A percentile compares a stretch with the other conserved stretches of the same genome.
These are phyloP conservation scores for Arthrobotrys conoides DNA, from an alignment of 2,329 filamentous ascomycete species.

Conservation along the genomic window DNA sequence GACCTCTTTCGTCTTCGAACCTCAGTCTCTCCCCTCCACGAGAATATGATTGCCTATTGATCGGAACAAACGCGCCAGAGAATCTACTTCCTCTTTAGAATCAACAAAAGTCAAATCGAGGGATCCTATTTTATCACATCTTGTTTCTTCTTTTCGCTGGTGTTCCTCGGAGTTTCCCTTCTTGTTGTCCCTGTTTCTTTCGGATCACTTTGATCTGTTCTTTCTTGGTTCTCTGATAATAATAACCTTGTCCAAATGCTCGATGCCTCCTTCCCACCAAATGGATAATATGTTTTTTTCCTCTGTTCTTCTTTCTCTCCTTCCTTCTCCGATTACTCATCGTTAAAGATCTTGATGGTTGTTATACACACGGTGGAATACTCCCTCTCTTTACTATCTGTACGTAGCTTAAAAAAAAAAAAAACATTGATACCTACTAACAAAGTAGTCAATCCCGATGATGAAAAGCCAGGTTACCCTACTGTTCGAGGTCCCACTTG, in stretches of 20 bases:
- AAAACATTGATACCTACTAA: conserved; percentile 19
- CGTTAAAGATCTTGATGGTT: conserved; percentile 18
- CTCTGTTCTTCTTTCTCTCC: neutral
- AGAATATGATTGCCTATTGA: neutral
- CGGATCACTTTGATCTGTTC: conserved; percentile 4
- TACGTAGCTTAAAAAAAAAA: conserved; percentile 5
- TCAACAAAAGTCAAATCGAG: conserved; percentile 21
- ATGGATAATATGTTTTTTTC: neutral
- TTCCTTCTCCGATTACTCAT: conserved; percentile 2
- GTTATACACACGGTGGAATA: conserved; percentile 30
- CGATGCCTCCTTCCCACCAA: conserved; percentile 7
- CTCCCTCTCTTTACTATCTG: conserved; percentile 12
- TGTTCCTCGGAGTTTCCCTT: conserved; percentile 59
- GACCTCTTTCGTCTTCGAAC: neutral
- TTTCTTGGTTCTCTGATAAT: conserved; percentile 8
- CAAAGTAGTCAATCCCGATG: conserved; percentile 5
- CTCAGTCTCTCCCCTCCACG: neutral
- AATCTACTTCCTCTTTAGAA: conserved; percentile 5
- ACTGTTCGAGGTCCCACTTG: neutral
- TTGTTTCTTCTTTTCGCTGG: conserved; percentile 52
- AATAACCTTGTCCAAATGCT: neutral
- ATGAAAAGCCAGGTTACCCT: conserved; percentile 14
- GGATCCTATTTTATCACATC: conserved; percentile 37
- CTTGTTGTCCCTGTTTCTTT: conserved; percentile 11
- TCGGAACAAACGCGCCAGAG: neutral